Percentiles rank a stretch among this genome's conserved stretches.
Conservation (phyloP, 2,329 filamentous ascomycete species). For the Clarireedia paspali region DNA sequence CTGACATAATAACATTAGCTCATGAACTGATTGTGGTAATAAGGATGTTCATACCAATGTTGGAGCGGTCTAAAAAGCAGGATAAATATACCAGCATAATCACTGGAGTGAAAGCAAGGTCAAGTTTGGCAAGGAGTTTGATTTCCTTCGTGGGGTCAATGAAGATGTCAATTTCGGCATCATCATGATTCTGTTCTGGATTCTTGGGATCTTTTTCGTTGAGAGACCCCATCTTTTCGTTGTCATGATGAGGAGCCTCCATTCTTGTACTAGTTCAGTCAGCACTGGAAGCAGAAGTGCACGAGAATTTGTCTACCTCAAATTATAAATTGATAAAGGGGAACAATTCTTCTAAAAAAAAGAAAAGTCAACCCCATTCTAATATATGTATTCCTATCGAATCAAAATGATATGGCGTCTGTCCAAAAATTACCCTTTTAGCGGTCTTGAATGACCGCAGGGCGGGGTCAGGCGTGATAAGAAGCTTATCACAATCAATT, state of each 20-base stretch:
- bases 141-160: conserved; percentile 39
- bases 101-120: conserved; percentile 40
- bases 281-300: no score
- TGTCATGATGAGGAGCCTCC: not conserved
- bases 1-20: conserved; percentile 32
- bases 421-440: not conserved
- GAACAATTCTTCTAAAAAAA: not conserved
- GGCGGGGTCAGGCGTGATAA: conserved; percentile 4
- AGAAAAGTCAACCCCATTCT: not conserved
- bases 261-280: not conserved
- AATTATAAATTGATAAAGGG: no score
- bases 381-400: not conserved
- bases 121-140: conserved; percentile 40
- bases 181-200: not conserved
- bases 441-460: conserved; percentile 7
- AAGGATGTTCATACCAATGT: conserved; percentile 32
- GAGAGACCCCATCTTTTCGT: conserved; percentile 3
- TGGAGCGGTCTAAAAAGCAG: conserved; percentile 47
- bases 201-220: not conserved
- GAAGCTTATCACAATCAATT: not conserved
- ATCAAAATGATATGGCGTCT: not conserved
- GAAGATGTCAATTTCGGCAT: conserved; percentile 9
- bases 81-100: conserved; percentile 49
- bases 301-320: no score
- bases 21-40: not conserved